phyloP scores from a whole-genome alignment of 768 basidiomycete genomes.

The Trametes cubensis region DNA sequence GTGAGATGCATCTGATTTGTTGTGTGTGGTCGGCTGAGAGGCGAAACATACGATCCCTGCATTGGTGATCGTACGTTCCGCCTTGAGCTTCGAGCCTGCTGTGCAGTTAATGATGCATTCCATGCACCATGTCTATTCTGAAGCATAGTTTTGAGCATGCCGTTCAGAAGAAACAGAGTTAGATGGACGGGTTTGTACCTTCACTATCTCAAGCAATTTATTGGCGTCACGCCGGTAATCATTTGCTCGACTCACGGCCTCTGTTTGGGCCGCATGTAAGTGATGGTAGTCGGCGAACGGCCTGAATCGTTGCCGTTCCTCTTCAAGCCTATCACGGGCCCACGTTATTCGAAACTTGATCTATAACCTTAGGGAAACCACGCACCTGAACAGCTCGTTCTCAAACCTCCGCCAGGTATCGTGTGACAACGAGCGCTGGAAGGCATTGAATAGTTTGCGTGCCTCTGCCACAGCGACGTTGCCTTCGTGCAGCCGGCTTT shows the following conservation, averaged over 20 bases:
- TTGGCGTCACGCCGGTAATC: neutral
- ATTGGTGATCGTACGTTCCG: neutral
- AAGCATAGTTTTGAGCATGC: neutral
- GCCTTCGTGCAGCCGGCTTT: conserved; percentile 13
- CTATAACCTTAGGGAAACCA: no score
- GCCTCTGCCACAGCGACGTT: neutral
- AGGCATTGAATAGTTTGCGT: neutral
- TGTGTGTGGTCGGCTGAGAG: neutral
- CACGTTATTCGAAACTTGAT: neutral
- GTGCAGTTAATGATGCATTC: neutral
- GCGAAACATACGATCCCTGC: neutral
- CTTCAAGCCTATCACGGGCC: neutral
- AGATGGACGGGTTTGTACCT: neutral
- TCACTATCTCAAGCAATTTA: neutral
- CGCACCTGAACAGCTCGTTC: neutral
- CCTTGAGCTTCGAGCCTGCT: neutral
- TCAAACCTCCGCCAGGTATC: neutral
- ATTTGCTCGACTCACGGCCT: neutral
- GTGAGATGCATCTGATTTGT: neutral
- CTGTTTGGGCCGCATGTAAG: neutral
- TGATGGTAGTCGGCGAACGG: neutral
- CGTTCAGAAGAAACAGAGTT: neutral
- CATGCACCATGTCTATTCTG: neutral
- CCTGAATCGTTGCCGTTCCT: neutral
- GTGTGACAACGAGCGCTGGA: neutral